Conservation (phyloP, 345 rosid genomes). For the Euphorbia tirucalli region DNA sequence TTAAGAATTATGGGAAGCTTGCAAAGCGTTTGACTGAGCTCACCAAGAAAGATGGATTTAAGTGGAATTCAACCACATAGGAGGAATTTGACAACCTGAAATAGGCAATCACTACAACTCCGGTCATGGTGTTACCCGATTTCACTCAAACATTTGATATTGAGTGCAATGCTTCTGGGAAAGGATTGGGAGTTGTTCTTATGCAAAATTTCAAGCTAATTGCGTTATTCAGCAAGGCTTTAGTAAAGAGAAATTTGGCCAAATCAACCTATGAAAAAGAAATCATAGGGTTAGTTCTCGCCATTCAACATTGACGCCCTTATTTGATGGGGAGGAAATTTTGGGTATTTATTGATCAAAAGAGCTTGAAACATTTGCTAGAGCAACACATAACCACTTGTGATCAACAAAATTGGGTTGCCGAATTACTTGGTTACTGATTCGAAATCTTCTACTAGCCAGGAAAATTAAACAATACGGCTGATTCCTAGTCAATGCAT, state of each 20-base stretch:
- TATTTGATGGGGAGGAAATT: not conserved
- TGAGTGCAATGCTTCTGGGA: no score
- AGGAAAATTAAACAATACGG: not conserved
- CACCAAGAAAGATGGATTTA: no score
- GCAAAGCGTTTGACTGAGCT: no score
- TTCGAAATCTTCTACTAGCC: not conserved
- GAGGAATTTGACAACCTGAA: no score
- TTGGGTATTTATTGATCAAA: not conserved
- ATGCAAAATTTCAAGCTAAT: not conserved
- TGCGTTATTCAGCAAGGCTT: not conserved
- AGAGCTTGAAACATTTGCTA: not conserved
- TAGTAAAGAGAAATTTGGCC: fast-evolving
- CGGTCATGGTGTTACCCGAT: no score
- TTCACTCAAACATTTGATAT: no score
- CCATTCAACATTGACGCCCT: not conserved
- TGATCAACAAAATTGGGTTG: not conserved
- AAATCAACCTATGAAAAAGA: not conserved
- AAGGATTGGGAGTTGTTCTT: no score
- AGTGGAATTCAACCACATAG: no score
- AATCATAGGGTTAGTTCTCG: not conserved
- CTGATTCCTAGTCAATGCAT: not conserved
- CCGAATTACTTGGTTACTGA: not conserved
- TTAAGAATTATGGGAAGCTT: no score
- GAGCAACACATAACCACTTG: not conserved
- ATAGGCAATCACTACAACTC: no score